These are phyloP conservation scores for Benincasa hispida DNA, from an alignment of 306 rosid species.

Conservation along the genomic window DNA sequence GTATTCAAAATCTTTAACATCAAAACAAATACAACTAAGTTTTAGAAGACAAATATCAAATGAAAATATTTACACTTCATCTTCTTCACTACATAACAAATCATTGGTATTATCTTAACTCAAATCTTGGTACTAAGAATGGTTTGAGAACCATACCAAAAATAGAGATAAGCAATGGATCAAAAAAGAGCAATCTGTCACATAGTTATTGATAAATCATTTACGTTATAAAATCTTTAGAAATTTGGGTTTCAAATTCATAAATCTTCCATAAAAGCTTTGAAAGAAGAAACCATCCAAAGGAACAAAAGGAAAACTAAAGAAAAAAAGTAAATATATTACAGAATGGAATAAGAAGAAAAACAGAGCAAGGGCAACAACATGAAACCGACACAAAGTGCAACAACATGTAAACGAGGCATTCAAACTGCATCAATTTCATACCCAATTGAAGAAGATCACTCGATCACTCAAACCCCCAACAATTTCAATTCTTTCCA, in stretches of 20 bases:
- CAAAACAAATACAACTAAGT: too few relatives aligned
- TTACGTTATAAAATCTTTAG: not conserved
- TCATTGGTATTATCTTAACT: too few relatives aligned
- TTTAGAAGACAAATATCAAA: too few relatives aligned
- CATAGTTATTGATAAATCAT: too few relatives aligned
- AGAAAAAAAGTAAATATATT: not conserved
- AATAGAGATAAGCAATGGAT: too few relatives aligned
- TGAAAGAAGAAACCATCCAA: too few relatives aligned
- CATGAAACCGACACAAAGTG: slow-evolving; percentile 14
- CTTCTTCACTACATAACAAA: not conserved
- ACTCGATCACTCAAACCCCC: not conserved
- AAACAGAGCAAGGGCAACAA: too few relatives aligned
- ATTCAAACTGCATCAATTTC: slow-evolving; percentile 1
- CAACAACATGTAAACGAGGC: slow-evolving; percentile 21
- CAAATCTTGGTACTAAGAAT: not conserved
- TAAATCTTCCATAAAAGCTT: not conserved
- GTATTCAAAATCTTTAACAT: too few relatives aligned
- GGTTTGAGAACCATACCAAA: not conserved
- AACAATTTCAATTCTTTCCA: not conserved
- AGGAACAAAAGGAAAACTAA: too few relatives aligned
- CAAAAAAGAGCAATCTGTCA: too few relatives aligned
- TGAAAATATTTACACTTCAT: not conserved
- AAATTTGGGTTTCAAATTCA: not conserved
- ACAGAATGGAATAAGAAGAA: not conserved
- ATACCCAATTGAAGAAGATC: not conserved